phyloP scores from a whole-genome alignment of 371 early-diverging fungal species.

The Circinella minor region DNA sequence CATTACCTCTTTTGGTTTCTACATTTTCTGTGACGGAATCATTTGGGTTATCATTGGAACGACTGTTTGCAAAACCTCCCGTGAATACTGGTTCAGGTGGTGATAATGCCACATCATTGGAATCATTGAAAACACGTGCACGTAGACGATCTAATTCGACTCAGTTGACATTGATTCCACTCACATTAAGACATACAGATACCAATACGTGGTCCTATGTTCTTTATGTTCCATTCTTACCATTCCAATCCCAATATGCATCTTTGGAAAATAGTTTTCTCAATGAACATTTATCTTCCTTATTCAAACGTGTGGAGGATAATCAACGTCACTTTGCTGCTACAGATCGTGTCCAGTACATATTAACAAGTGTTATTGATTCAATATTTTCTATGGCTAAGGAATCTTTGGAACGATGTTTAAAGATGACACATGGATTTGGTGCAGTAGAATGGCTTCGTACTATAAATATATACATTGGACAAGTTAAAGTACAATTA shows the following conservation, averaged over 20 bases:
- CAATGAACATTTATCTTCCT: constrained; percentile 22
- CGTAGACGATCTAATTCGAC: constrained; percentile 25
- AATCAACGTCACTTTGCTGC: constrained; percentile 8
- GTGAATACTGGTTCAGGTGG: constrained; percentile 28
- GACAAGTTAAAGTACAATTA: constrained; percentile 43
- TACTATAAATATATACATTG: constrained; percentile 57
- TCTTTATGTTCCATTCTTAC: constrained; percentile 64
- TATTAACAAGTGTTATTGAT: constrained; percentile 30
- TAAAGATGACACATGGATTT: constrained; percentile 67
- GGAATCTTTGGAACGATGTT: constrained; percentile 55
- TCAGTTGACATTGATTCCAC: constrained; percentile 22
- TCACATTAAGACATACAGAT: constrained; percentile 33
- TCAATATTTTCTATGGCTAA: constrained; percentile 50
- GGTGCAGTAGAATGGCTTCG: constrained; percentile 59
- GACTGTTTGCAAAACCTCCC: constrained; percentile 52
- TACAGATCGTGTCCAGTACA: constrained; percentile 18
- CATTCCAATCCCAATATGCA: constrained; percentile 66
- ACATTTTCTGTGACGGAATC: constrained; percentile 56
- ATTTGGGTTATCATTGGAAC: constrained; percentile 61
- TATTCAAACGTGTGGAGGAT: constrained; percentile 28
- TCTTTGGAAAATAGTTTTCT: constrained; percentile 56
- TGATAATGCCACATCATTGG: constrained; percentile 18
- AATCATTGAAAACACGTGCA: constrained; percentile 20
- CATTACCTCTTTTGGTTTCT: constrained; percentile 37
- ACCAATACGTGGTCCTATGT: constrained; percentile 56